Conservation (phyloP, 1,284 basidiomycete species). For the Gymnopus androsaceus region DNA sequence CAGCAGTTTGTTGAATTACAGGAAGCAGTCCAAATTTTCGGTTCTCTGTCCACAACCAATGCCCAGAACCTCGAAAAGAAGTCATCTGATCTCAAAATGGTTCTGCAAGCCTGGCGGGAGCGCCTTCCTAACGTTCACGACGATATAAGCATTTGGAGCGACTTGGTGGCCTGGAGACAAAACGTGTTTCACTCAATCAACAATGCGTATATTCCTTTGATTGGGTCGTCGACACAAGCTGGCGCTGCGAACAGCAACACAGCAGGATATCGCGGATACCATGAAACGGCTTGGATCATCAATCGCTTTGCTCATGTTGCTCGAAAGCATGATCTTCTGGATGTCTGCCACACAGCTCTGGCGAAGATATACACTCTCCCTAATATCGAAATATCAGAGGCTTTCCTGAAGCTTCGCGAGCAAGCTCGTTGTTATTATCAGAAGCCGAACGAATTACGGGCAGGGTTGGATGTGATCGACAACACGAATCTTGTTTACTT, state of each 20-base stretch:
- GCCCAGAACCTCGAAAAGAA: constrained; percentile 92
- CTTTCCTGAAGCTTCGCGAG: constrained; percentile 97
- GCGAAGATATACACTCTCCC: constrained; percentile 99
- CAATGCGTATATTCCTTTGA: constrained; percentile 93
- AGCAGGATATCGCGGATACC: constrained; percentile 97
- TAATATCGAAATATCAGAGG: constrained; percentile 99
- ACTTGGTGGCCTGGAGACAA: constrained; percentile 97
- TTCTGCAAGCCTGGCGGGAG: constrained; percentile 96
- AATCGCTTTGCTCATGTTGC: constrained; percentile 99
- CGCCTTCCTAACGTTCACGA: constrained; percentile 95
- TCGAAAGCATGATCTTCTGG: constrained; percentile 93
- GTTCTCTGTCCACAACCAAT: constrained; percentile 85
- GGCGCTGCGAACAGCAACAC: constrained; percentile 70
- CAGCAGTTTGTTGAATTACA: constrained; percentile 99
- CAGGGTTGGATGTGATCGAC: constrained; percentile 97
- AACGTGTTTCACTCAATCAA: constrained; percentile 95
- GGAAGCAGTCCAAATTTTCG: constrained; percentile 95
- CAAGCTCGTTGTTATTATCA: constrained; percentile 99
- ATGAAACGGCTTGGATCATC: constrained; percentile 99
- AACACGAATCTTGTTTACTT: constrained; percentile 99
- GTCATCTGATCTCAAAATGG: constrained; percentile 93
- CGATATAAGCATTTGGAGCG: constrained; percentile 99
- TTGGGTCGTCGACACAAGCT: constrained; percentile 53
- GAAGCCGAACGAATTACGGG: constrained; percentile 89
- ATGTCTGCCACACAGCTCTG: constrained; percentile 93